Evolutionary conservation across 2,329 filamentous ascomycete genomes (phyloP).

Genomic region (Trichothecium roseum): DNA sequence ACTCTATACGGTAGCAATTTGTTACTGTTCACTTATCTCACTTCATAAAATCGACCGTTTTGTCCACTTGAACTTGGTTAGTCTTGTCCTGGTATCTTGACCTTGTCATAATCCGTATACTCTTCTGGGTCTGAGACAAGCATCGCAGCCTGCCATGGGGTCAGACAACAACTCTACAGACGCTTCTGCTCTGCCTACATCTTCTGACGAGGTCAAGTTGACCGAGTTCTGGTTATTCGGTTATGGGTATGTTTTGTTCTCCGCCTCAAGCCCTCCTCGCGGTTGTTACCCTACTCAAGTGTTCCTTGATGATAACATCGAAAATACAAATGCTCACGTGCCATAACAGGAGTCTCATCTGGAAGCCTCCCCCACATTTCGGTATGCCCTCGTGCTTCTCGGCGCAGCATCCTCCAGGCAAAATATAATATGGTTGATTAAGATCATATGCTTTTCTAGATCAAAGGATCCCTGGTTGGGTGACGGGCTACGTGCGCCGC

Average conservation of each 20-base stretch:
- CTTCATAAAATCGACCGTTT: too few relatives aligned
- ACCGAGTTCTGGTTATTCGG: constrained; percentile 92
- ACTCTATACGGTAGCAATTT: too few relatives aligned
- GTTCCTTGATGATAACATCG: not conserved
- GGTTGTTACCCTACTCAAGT: too few relatives aligned
- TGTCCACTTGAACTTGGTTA: too few relatives aligned
- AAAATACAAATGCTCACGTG: not conserved
- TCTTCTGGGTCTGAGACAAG: too few relatives aligned
- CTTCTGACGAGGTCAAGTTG: not conserved
- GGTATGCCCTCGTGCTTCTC: constrained; percentile 42
- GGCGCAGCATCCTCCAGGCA: not conserved
- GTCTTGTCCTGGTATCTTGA: too few relatives aligned
- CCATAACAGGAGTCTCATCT: constrained; percentile 67
- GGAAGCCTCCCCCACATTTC: constrained; percentile 94
- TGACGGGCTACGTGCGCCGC: constrained; percentile 83
- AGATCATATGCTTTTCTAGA: constrained; percentile 41
- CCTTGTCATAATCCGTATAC: too few relatives aligned
- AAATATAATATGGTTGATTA: constrained; percentile 1
- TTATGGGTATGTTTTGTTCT: constrained; percentile 59
- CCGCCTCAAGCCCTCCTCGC: too few relatives aligned
- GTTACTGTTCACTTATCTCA: too few relatives aligned
- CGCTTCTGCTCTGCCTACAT: too few relatives aligned
- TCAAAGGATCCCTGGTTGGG: constrained; percentile 75
- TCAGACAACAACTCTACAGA: too few relatives aligned
- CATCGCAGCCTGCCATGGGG: too few relatives aligned